Evolutionary conservation across 306 rosid genomes (phyloP).

Genomic region (Macrotyloma uniflorum): DNA sequence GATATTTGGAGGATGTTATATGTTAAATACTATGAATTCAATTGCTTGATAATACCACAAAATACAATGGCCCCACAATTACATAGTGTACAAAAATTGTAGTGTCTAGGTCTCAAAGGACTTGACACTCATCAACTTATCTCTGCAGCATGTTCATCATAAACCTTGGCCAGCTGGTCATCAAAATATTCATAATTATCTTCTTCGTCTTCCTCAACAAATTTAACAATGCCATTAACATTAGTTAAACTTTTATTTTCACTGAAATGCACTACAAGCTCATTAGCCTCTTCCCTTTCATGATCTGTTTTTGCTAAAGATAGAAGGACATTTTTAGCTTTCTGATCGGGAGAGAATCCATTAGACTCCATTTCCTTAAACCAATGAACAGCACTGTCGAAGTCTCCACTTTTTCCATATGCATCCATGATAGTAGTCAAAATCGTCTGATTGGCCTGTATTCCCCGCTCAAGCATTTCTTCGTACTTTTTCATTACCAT

Average conservation of each 20-base stretch:
- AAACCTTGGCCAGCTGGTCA: slow-evolving; percentile 34
- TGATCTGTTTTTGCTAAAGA: slow-evolving; percentile 72
- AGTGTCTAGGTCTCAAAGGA: slow-evolving; percentile 32
- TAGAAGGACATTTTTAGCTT: slow-evolving; percentile 80
- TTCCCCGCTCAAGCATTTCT: slow-evolving; percentile 69
- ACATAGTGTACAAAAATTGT: slow-evolving; percentile 42
- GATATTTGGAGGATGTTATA: background rate
- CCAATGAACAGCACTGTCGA: slow-evolving; percentile 82
- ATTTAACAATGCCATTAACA: slow-evolving; percentile 32
- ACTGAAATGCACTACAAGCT: slow-evolving; percentile 51
- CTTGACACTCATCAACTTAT: slow-evolving; percentile 37
- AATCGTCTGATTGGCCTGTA: slow-evolving; percentile 69
- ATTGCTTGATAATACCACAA: slow-evolving; percentile 16
- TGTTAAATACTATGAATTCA: background rate
- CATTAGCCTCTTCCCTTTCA: slow-evolving; percentile 65
- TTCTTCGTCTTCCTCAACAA: slow-evolving; percentile 39
- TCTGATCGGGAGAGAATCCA: slow-evolving; percentile 76
- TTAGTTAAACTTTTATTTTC: slow-evolving; percentile 37
- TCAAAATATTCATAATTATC: slow-evolving; percentile 46
- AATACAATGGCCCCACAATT: slow-evolving; percentile 29
- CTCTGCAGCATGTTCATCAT: slow-evolving; percentile 26
- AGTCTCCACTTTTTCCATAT: slow-evolving; percentile 75
- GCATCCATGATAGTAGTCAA: slow-evolving; percentile 91
- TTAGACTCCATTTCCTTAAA: slow-evolving; percentile 77
- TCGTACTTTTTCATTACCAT: slow-evolving; percentile 74